Percentiles rank a stretch among this genome's conserved stretches.
Conservation (phyloP, 2,329 filamentous ascomycete genomes). For the Colletotrichum musae region DNA sequence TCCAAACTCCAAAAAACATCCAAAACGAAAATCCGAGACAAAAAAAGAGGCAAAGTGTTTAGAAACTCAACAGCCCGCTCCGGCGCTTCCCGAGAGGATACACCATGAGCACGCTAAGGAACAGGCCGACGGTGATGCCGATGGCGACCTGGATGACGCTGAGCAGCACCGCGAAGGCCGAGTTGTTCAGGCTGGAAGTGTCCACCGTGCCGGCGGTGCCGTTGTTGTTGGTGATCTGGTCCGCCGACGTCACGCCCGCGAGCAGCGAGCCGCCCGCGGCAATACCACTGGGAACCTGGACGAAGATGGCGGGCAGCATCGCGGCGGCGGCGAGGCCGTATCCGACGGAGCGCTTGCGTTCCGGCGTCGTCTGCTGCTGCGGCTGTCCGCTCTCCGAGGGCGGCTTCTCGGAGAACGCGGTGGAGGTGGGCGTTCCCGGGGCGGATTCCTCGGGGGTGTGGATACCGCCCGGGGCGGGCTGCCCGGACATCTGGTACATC, state of each 20-base stretch:
- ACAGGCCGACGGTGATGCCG: constrained; percentile 73
- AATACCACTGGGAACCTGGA: constrained; percentile 75
- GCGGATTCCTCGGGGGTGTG: constrained; percentile 33
- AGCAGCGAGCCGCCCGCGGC: constrained; percentile 72
- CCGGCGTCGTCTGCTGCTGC: constrained; percentile 35
- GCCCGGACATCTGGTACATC: constrained; percentile 37
- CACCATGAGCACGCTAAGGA: constrained; percentile 68
- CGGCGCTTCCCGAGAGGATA: constrained; percentile 71
- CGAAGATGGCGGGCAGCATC: constrained; percentile 89
- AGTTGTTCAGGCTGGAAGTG: constrained; percentile 52
- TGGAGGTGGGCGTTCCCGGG: constrained; percentile 29
- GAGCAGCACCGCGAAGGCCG: constrained; percentile 68
- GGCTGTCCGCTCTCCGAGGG: constrained; percentile 38
- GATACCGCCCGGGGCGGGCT: neutral
- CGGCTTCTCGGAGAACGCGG: constrained; percentile 23
- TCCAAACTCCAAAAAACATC: too few relatives aligned
- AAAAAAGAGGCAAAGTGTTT: neutral
- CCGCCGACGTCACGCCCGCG: constrained; percentile 69
- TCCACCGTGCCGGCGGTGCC: constrained; percentile 49
- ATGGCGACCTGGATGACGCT: constrained; percentile 74
- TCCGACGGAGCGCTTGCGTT: constrained; percentile 62
- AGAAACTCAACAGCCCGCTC: constrained; percentile 66
- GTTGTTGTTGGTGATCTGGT: constrained; percentile 64
- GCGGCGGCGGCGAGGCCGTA: constrained; percentile 88
- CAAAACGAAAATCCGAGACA: too few relatives aligned